Percentiles rank a stretch among this genome's conserved stretches.
Evolutionary conservation across 768 basidiomycete species (phyloP).

Genomic region (Brasilioporus rufonigricans): DNA sequence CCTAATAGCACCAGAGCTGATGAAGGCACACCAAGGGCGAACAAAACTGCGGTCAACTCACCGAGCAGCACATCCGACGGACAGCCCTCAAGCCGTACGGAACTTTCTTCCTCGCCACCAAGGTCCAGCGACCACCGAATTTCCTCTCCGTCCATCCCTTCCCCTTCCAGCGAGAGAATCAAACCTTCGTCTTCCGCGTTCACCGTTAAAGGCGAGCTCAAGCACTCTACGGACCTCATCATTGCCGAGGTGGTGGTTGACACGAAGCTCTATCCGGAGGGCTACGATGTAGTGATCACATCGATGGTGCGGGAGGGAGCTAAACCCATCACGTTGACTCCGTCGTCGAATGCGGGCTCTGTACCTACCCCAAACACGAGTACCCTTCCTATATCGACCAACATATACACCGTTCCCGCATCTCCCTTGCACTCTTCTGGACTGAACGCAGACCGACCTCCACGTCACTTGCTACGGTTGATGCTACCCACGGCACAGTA

Average conservation of each 20-base stretch:
- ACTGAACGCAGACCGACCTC: conserved; percentile 48
- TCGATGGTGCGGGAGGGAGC: conserved; percentile 43
- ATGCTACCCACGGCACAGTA: conserved; percentile 82
- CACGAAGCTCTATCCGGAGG: conserved; percentile 73
- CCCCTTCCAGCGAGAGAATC: conserved; percentile 34
- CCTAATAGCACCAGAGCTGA: conserved; percentile 26
- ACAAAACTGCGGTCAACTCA: conserved; percentile 34
- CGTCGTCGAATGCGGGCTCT: background rate
- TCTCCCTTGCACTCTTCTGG: conserved; percentile 79
- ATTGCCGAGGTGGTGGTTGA: conserved; percentile 81
- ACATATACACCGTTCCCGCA: conserved; percentile 74
- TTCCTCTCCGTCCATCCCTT: conserved; percentile 29
- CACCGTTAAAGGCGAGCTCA: conserved; percentile 59
- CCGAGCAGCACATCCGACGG: conserved; percentile 15
- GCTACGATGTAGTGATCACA: conserved; percentile 56
- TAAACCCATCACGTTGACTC: conserved; percentile 36
- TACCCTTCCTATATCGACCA: conserved; percentile 53
- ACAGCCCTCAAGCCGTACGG: conserved; percentile 10
- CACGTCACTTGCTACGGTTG: conserved; percentile 74
- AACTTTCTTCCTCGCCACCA: conserved; percentile 26
- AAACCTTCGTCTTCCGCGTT: conserved; percentile 51
- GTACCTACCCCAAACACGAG: background rate
- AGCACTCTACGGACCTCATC: conserved; percentile 63
- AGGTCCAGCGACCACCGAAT: conserved; percentile 14
- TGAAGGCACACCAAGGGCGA: conserved; percentile 41